Base-by-base conservation (phyloP, 2,329 filamentous ascomycete species). In the Magnaporthiopsis poae region DNA sequence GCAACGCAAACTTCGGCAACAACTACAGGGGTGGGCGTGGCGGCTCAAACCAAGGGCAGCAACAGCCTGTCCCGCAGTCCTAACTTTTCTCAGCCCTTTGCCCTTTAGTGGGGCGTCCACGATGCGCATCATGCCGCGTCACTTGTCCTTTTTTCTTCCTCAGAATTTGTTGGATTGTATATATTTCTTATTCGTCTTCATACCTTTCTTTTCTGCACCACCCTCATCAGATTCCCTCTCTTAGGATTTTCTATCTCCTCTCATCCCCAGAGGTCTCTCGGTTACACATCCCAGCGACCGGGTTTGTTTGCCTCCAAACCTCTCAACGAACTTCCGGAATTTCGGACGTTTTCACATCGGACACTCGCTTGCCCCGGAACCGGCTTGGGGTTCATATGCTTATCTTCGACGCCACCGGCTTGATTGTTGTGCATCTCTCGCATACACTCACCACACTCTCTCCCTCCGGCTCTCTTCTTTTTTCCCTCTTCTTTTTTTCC, bases 91-190 rank as follows among this genome's bases (percentile, higher is more conserved):
- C 46, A 25, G 18, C 21, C 63, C 46, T 35, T 13, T 7, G 33
- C 39, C 63, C 63, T 59, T 46, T 18, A 31, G 59, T 33, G 52
- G 63, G 46, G 33, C 56, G 65, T 31, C 36, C 33, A 56, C 33
- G 65, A 35, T 33, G 39, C 60, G 65, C n/a, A 33, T 25, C 60
- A 35, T 18, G 39, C 63, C 59, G 63, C 46, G 29, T 64, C 59
- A 56, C 29, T 56, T 33, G 31, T 13, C 59, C 35, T 29, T 61
- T 60, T 63, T 59, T 52, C 46, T 25, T n/a, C 56, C 18, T 7
- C 39, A 64, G 65, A 67, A 65, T 65, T 56, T 66, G 59, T 69
- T 70, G 69, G 67, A 69, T 71, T 71, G 70, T 71, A 71, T 67
- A 69, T 69, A 70, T 68, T 68, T 67, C 64, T 62, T 65, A 61